Base-by-base conservation (phyloP, 345 rosid species). In the Streptanthus diversifolius region DNA sequence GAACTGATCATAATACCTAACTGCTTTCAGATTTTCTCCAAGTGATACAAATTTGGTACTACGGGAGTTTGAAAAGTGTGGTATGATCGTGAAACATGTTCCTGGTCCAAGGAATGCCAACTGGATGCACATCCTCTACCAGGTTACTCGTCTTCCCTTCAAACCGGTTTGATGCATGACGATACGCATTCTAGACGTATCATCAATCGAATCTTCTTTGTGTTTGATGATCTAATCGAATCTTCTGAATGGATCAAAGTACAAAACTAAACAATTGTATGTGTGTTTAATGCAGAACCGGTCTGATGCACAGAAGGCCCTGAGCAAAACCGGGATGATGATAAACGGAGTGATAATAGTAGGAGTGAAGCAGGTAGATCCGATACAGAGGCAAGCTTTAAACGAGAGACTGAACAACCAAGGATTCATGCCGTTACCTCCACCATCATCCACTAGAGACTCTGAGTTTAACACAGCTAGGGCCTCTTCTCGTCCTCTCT, bases 71-170 rank as follows among this genome's bases (percentile, higher is more conserved):
- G 98, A 95, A 69, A 95, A 77, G 76, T 88, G 90, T 41, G 97
- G 97, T 45, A 83, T 88, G 79, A 85, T 91, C 73, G 75, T 95
- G 83, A 95, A 87, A 75, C 98, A 95, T 87, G 82, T 90, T 80
- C 91, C 93, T 45, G 99, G 99, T 56, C 98, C 97, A 63, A 85
- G 93, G 75, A 87, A 88, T 70, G 96, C 99, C 45, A 95, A 95
- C 87, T 91, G 98, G 98, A 90, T 91, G 89, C 88, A 91, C 83
- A 88, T 95, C 72, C 92, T 90, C 7, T 95, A 88, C 79, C 90
- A 95, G 98, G 99, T 93, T 73, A 65, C 54, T 72, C 64, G 69
- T 69, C 57, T 77, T 45, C 72, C 37, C 43, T 21, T 68, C n/a
- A 35, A 19, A 37, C 51, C 5, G 17, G 11, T 67, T 74, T 66